These are phyloP conservation scores for Taphrina sp. DNA, from an alignment of 1,139 yeast genomes.

Conservation along the genomic window DNA sequence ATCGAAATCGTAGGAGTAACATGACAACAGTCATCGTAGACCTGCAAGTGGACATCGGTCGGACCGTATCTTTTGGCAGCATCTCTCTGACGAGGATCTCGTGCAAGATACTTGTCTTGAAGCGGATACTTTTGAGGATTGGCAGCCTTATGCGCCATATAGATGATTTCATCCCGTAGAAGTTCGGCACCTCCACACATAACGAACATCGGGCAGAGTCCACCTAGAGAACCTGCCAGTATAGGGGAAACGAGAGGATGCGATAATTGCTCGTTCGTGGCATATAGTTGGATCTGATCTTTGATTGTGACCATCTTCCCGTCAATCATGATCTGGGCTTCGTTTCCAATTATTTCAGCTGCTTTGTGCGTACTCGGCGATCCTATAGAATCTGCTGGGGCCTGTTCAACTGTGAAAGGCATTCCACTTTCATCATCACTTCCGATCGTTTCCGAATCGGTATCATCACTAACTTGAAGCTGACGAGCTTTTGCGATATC, in stretches of 20 bases:
- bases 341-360: conserved; percentile 18
- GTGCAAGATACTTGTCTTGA: conserved; percentile 20
- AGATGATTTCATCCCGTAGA: conserved; percentile 33
- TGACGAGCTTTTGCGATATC: conserved; percentile 28
- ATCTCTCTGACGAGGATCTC: conserved; percentile 17
- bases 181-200: conserved; percentile 32
- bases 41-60: conserved; percentile 30
- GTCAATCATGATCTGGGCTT: conserved; percentile 22
- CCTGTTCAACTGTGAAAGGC: conserved; percentile 16
- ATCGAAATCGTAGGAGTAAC: conserved; percentile 34
- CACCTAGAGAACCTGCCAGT: conserved; percentile 31
- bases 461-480: not conserved
- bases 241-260: conserved; percentile 34
- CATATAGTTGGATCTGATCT: conserved; percentile 32
- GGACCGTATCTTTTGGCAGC: conserved; percentile 17
- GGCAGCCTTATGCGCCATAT: conserved; percentile 31
- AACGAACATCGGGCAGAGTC: conserved; percentile 31
- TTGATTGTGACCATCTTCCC: conserved; percentile 18
- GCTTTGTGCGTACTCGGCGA: not conserved
- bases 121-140: conserved; percentile 21
- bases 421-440: conserved; percentile 7
- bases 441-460: conserved; percentile 1
- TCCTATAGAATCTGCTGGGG: not conserved
- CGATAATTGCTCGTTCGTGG: conserved; percentile 30
- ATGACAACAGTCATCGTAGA: conserved; percentile 34